Evolutionary conservation across 2,329 filamentous ascomycete genomes (phyloP), one percentile per base, ranked within the genome.

Genomic region (Chrysosporium queenslandicum): DNA sequence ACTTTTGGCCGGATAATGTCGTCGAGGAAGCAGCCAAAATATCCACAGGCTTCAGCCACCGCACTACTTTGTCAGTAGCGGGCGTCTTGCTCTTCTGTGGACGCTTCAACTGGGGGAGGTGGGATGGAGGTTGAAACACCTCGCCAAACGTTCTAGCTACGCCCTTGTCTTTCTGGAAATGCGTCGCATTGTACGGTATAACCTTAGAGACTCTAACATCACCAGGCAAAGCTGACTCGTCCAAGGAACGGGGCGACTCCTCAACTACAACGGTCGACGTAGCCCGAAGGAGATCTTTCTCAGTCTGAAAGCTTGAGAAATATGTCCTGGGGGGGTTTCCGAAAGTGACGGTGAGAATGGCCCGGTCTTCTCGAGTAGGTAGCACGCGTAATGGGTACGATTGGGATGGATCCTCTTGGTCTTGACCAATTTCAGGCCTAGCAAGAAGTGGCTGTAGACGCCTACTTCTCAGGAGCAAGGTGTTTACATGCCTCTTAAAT

Each of bases 241-340:
- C 76, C 8, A 88, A 69, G 20, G 23, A 29, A 32, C 12, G 14
- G n/a, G 9, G 77, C 71, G 27, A 73, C 59, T 36, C 18, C 68
- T 68, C 23, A 74, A 65, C 53, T 74, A 69, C 41, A 12, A 20
- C 20, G 8, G 11, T 18, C 12, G 14, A 8, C 12, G 12, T 11
- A 27, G n/a, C 20, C 5, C 14, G 20, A 1, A 18, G 20, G 3
- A 20, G 39, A 14, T 23, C 60, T 60, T 21, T 64, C 62, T 49
- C 60, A 58, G 5, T 63, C 58, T 85, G 86, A 46, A 95, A 73
- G 66, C 90, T 94, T 3, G 91, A 94, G 66, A 92, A 96, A 3
- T 96, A 74, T 55, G 91, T 86, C 59, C 82, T 84, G 32, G 83
- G 81, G 37, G 85, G 85, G 59, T 82, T 85, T 51, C 87, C 88